Evolutionary conservation across 2,329 filamentous ascomycete species (phyloP).

Genomic region (Golovinomyces cichoracearum): DNA sequence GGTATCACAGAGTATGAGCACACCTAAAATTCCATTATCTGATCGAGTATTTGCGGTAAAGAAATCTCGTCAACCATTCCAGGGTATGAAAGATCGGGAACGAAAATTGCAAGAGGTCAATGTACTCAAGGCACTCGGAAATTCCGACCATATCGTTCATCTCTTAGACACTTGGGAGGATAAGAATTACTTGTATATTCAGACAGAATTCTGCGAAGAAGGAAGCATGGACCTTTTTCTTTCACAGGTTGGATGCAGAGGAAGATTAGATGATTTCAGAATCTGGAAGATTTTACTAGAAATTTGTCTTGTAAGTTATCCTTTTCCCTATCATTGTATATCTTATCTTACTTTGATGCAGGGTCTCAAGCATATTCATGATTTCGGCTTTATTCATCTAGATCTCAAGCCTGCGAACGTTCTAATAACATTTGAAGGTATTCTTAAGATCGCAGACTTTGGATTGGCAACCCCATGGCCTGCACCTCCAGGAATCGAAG

Average conservation of each 20-base stretch:
- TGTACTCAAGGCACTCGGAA: constrained; percentile 48
- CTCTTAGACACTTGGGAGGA: constrained; percentile 75
- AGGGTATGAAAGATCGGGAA: constrained; percentile 55
- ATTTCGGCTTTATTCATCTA: constrained; percentile 61
- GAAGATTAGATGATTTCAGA: constrained; percentile 79
- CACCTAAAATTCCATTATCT: constrained; percentile 27
- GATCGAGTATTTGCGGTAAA: constrained; percentile 69
- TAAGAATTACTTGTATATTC: constrained; percentile 69
- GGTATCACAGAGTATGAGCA: constrained; percentile 14
- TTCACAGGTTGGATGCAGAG: constrained; percentile 54
- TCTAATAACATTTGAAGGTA: constrained; percentile 55
- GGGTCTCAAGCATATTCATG: constrained; percentile 77
- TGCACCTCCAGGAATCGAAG: constrained; percentile 49
- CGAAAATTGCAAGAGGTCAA: constrained; percentile 63
- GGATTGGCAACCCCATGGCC: constrained; percentile 60
- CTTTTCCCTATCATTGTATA: background rate
- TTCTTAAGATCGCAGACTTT: constrained; percentile 67
- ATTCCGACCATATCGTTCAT: constrained; percentile 63
- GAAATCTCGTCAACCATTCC: constrained; percentile 60
- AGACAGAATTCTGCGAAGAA: constrained; percentile 91
- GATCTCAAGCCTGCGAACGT: constrained; percentile 71
- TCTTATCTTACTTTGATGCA: constrained; percentile 18
- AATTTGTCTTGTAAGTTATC: constrained; percentile 41
- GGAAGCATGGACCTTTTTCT: constrained; percentile 75
- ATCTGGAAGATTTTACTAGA: constrained; percentile 97